Percentiles rank a stretch among this genome's conserved stretches.
phyloP scores from a whole-genome alignment of 805 yeast species.

The Candida peoriensis region DNA sequence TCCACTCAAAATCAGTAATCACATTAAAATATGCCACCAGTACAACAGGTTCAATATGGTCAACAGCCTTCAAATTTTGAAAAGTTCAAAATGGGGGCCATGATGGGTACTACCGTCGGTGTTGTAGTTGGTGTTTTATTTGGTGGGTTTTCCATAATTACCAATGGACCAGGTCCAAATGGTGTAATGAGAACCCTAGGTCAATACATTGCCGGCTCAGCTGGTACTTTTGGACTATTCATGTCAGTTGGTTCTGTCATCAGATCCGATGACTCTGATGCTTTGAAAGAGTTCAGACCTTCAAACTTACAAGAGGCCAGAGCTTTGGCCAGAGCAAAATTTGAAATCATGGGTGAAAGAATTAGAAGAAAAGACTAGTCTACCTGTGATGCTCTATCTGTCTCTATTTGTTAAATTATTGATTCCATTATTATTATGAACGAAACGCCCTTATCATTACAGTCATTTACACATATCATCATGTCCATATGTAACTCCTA shows the following conservation, averaged over 20 bases:
- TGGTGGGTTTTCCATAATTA: constrained; percentile 87
- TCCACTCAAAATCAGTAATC: neutral
- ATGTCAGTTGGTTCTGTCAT: constrained; percentile 95
- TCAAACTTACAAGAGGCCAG: constrained; percentile 31
- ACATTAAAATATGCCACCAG: constrained; percentile 38
- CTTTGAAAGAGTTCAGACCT: constrained; percentile 22
- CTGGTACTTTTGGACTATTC: constrained; percentile 93
- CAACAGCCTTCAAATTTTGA: constrained; percentile 85
- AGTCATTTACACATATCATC: too few species aligned
- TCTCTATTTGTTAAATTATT: too few species aligned
- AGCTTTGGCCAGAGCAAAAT: constrained; percentile 38
- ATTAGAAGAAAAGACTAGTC: constrained; percentile 14
- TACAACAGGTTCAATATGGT: constrained; percentile 54
- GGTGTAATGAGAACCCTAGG: constrained; percentile 97
- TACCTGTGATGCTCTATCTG: too few species aligned
- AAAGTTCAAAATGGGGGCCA: constrained; percentile 96
- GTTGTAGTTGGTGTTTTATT: constrained; percentile 92
- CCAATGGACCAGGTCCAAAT: constrained; percentile 96
- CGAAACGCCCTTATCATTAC: too few species aligned
- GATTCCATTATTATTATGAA: too few species aligned
- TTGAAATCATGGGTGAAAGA: constrained; percentile 24
- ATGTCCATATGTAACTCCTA: too few species aligned
- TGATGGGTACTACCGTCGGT: constrained; percentile 87
- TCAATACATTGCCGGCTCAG: constrained; percentile 93
- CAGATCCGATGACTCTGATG: constrained; percentile 54